These are phyloP conservation scores for Volvariella volvacea DNA, from an alignment of 1,284 basidiomycete species.

Conservation along the genomic window DNA sequence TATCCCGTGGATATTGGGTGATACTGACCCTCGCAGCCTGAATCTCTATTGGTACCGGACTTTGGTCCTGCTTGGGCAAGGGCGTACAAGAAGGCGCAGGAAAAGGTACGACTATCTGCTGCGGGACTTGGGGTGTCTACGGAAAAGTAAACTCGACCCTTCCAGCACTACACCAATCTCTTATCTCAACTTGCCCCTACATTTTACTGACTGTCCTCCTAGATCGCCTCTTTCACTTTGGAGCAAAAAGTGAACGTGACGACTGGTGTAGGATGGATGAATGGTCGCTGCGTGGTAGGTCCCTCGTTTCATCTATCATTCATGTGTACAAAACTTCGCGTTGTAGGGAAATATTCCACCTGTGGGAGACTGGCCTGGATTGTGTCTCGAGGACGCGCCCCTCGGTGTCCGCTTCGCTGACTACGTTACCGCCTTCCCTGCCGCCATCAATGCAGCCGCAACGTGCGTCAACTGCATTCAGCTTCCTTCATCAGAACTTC, in stretches of 20 bases:
- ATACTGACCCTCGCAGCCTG: slow-evolving; percentile 18
- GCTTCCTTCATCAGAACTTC: slow-evolving; percentile 22
- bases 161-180: background rate
- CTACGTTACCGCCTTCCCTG: slow-evolving; percentile 55
- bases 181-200: background rate
- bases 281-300: slow-evolving; percentile 62
- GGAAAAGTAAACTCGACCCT: background rate
- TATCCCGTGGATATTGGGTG: slow-evolving; percentile 1
- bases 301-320: background rate
- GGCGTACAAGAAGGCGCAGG: slow-evolving; percentile 37
- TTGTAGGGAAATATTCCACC: slow-evolving; percentile 36
- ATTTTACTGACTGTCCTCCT: background rate
- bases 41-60: slow-evolving; percentile 35
- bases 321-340: slow-evolving; percentile 17
- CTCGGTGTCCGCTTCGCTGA: slow-evolving; percentile 46
- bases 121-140: background rate
- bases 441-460: slow-evolving; percentile 49
- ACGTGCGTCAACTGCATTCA: slow-evolving; percentile 27
- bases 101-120: slow-evolving; percentile 15
- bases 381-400: slow-evolving; percentile 65
- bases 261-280: slow-evolving; percentile 50
- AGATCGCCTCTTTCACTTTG: slow-evolving; percentile 38
- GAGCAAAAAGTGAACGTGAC: slow-evolving; percentile 47
- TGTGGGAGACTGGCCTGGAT: slow-evolving; percentile 43
- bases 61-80: slow-evolving; percentile 43